A percentile compares a stretch with the other conserved stretches of the same genome.
Evolutionary conservation across 148 eudicot species (phyloP).

Genomic region (Cornus controversa): DNA sequence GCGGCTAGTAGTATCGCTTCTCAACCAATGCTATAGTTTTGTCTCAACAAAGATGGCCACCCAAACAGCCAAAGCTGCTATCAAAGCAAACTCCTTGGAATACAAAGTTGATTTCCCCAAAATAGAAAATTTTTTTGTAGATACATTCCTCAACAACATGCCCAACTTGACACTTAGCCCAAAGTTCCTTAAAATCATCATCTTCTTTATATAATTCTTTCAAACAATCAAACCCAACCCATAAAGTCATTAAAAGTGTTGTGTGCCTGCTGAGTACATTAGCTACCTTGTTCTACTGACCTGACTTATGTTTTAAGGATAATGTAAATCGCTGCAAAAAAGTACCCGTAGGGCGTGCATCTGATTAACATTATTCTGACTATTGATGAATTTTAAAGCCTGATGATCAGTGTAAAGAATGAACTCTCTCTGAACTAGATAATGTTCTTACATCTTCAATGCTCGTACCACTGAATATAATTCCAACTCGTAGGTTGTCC

Average conservation of each 20-base stretch:
- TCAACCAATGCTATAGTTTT: background rate
- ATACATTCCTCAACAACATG: background rate
- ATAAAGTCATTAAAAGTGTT: no score
- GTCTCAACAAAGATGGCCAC: slow-evolving; percentile 7
- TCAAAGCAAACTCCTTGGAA: background rate
- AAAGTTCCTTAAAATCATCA: background rate
- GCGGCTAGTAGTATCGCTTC: slow-evolving; percentile 8
- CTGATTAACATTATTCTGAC: no score
- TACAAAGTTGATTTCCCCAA: background rate
- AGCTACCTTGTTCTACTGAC: background rate
- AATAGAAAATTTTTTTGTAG: background rate
- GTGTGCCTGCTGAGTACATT: background rate
- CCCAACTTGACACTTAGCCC: background rate
- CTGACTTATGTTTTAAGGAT: background rate
- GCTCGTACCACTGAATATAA: background rate
- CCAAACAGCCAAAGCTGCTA: background rate
- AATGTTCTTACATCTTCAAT: background rate
- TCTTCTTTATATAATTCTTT: background rate
- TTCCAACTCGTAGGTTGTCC: background rate
- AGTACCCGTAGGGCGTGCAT: no score
- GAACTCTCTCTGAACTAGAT: background rate
- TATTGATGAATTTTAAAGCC: no score
- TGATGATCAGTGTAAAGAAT: background rate
- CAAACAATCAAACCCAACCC: background rate
- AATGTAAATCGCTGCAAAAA: background rate